Conservation (phyloP, 352 stramenopile genomes). For the Phytophthora europaea region DNA sequence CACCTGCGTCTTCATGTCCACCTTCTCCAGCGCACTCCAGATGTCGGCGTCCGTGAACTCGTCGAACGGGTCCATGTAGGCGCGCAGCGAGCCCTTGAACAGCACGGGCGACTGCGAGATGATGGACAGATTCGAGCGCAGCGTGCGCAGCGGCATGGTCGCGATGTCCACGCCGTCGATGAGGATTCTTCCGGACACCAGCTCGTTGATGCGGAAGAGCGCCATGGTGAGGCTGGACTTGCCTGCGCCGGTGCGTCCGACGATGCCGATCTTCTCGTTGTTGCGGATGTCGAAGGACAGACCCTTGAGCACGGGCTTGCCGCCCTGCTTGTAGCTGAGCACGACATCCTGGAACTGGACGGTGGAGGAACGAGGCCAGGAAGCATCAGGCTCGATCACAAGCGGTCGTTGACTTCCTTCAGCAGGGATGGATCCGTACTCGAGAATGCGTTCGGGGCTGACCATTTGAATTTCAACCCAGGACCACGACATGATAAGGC, state of each 20-base stretch:
- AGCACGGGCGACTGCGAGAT: constrained; percentile 84
- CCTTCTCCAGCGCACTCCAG: constrained; percentile 67
- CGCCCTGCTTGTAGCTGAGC: constrained; percentile 26
- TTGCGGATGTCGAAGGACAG: constrained; percentile 62
- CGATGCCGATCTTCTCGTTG: constrained; percentile 80
- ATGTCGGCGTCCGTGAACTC: constrained; percentile 84
- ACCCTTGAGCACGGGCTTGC: constrained; percentile 40
- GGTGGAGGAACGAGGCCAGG: constrained; percentile 79
- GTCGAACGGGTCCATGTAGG: constrained; percentile 91
- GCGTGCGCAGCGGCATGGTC: constrained; percentile 29
- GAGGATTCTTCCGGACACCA: constrained; percentile 46
- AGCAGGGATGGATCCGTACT: constrained; percentile 47
- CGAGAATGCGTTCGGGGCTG: constrained; percentile 49
- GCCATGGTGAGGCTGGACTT: constrained; percentile 87
- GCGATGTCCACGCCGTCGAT: constrained; percentile 52
- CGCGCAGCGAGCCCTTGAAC: constrained; percentile 87
- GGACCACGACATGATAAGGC: constrained; percentile 45
- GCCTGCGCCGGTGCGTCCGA: constrained; percentile 85
- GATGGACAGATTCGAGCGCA: constrained; percentile 46
- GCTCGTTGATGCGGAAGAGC: constrained; percentile 90
- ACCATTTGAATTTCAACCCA: constrained; percentile 58
- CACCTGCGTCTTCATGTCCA: constrained; percentile 66
- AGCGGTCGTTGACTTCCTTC: constrained; percentile 34
- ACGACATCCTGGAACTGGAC: constrained; percentile 69
- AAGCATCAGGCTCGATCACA: constrained; percentile 27